Base-by-base conservation (phyloP, 2,329 filamentous ascomycete species). In the Fusarium poae region DNA sequence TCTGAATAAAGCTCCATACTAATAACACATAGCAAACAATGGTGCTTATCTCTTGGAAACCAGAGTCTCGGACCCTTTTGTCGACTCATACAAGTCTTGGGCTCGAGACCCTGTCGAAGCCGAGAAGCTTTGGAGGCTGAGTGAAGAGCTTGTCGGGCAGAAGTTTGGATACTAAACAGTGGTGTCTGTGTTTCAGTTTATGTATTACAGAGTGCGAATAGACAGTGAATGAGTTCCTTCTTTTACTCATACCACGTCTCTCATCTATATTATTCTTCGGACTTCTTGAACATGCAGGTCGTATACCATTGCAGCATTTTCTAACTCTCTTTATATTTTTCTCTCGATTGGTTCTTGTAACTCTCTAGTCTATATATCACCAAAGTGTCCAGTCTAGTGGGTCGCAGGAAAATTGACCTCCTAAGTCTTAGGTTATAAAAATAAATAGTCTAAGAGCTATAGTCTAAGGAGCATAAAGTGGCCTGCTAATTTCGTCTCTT, bases 61-160 rank as follows among this genome's bases (percentile, higher is more conserved):
- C 15, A 77, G 78, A 21, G 67, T 80, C 3, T 70, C 72, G 1
- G 75, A 78, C 42, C 76, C 77, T 4, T 74, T 70, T 20, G 50
- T 68, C 9, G 74, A 79, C 25, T 73, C 70, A 1, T 60, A 76
- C 35, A 75, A 70, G 45, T 67, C 76, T 13, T 78, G 77, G 76
- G 78, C 67, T 1, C 76, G 74, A n/a, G 76, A 74, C 44, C 16
- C 59, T 3, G 18, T 78, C 10, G 77, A 79, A 49, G 82, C 83
- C 0, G 79, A 81, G 60, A 81, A 71, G 72, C 71, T 84, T 37
- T 85, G 83, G 83, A 76, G 76, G 43, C 43, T 83, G 46, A 83
- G 80, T n/a, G 81, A 84, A 75, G 72, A 81, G 66, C 67, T 84
- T 49, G 82, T 84, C n/a, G 77, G 75, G 1, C 75, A 83, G 57